phyloP scores from a whole-genome alignment of 345 rosid genomes.

The Punica granatum region DNA sequence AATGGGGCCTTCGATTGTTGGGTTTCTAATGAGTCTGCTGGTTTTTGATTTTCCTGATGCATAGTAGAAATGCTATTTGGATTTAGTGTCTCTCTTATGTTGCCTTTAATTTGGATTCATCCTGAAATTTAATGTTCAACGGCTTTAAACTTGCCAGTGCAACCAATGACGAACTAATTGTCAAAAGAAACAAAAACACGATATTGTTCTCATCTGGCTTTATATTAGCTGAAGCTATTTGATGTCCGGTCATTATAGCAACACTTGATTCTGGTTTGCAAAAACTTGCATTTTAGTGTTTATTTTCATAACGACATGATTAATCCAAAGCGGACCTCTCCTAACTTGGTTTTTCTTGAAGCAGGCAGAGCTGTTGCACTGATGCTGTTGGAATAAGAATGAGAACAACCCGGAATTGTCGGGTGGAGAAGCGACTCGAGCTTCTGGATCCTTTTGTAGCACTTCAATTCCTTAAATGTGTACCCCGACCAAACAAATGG shows the following conservation, averaged over 20 bases:
- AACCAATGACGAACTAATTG: background rate
- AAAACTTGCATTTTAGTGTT: background rate
- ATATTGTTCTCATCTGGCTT: background rate
- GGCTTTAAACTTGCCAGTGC: background rate
- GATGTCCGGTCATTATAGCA: background rate
- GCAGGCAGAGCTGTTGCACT: slow-evolving; percentile 1
- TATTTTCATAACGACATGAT: background rate
- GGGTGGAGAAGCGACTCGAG: slow-evolving; percentile 4
- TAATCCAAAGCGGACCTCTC: background rate
- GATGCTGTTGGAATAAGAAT: slow-evolving; percentile 9
- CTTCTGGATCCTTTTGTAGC: slow-evolving; percentile 3
- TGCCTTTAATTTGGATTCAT: background rate
- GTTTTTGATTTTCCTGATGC: background rate
- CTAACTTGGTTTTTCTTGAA: background rate
- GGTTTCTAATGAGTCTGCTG: background rate
- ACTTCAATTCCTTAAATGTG: background rate
- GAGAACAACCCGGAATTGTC: slow-evolving; percentile 3
- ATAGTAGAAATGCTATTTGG: too few species aligned
- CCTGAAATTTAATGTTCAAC: background rate
- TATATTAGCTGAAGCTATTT: background rate
- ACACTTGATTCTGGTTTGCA: background rate
- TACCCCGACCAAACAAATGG: background rate
- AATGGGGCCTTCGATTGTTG: background rate
- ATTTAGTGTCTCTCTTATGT: background rate
- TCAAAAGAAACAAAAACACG: background rate